phyloP scores from a whole-genome alignment of 139 green algal species.

The Coccomyxa sp. region DNA sequence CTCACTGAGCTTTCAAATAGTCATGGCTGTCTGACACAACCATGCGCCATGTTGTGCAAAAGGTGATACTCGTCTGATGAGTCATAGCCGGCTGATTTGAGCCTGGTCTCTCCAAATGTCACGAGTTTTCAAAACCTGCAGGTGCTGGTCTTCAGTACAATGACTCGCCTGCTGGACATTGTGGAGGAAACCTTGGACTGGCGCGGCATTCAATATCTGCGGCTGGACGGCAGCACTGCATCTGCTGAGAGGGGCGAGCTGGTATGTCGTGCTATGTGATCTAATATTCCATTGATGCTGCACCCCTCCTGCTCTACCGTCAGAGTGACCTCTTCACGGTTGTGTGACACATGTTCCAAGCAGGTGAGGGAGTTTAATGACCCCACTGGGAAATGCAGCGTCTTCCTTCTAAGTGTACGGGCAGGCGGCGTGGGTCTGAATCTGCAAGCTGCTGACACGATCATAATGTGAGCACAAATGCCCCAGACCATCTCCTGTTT shows the following conservation, averaged over 20 bases:
- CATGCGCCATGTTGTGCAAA: neutral
- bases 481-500: neutral
- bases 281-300: slow-evolving; percentile 27
- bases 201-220: slow-evolving; percentile 43
- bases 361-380: slow-evolving; percentile 52
- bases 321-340: neutral
- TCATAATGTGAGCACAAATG: neutral
- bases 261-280: slow-evolving; percentile 8
- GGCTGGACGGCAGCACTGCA: slow-evolving; percentile 62
- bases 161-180: slow-evolving; percentile 64
- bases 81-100: no score
- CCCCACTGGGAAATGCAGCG: slow-evolving; percentile 23
- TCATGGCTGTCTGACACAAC: no score
- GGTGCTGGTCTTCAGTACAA: slow-evolving; percentile 81
- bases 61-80: no score
- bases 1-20: no score
- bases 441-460: slow-evolving; percentile 39
- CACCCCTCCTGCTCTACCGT: neutral
- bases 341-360: neutral
- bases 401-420: slow-evolving; percentile 71
- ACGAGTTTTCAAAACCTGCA: neutral
- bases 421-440: slow-evolving; percentile 86
- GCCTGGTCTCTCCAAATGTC: no score
- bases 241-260: slow-evolving; percentile 34
- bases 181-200: slow-evolving; percentile 62